A percentile compares a stretch with the other conserved stretches of the same genome.
These are phyloP conservation scores for Macrophomina phaseolina DNA, from an alignment of 2,329 filamentous ascomycete species.

Conservation along the genomic window DNA sequence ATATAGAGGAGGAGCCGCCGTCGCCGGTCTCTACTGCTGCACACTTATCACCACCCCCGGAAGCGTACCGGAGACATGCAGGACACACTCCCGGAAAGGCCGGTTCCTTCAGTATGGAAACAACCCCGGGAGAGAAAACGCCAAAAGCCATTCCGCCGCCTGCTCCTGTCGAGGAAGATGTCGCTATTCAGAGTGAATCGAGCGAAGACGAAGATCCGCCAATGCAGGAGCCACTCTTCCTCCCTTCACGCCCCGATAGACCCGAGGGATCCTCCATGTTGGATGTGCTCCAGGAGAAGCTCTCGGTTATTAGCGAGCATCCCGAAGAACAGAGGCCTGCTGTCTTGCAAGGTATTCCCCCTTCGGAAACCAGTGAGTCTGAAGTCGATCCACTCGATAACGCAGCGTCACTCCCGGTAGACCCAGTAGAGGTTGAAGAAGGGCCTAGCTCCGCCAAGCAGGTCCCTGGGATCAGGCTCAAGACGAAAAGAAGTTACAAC, in stretches of 20 bases:
- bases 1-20: slow-evolving; percentile 36
- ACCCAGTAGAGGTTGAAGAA: slow-evolving; percentile 30
- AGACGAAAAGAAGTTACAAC: slow-evolving; percentile 41
- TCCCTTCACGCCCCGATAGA: slow-evolving; percentile 19
- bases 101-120: slow-evolving; percentile 25
- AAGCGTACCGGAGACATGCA: slow-evolving; percentile 42
- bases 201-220: slow-evolving; percentile 29
- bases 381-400: slow-evolving; percentile 36
- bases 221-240: slow-evolving; percentile 25
- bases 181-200: slow-evolving; percentile 27
- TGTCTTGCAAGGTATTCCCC: slow-evolving; percentile 29
- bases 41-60: slow-evolving; percentile 41
- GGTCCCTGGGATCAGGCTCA: slow-evolving; percentile 43
- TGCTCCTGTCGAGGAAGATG: not conserved
- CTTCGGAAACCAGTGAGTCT: slow-evolving; percentile 24
- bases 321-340: slow-evolving; percentile 30
- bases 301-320: slow-evolving; percentile 24
- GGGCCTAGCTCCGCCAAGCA: not conserved
- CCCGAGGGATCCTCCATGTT: slow-evolving; percentile 15
- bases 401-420: slow-evolving; percentile 30
- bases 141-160: slow-evolving; percentile 10
- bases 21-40: slow-evolving; percentile 42
- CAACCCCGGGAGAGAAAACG: slow-evolving; percentile 22
- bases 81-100: slow-evolving; percentile 42
- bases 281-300: slow-evolving; percentile 11